Evolutionary conservation across 106 monocot genomes (phyloP).

Genomic region (Dendrobium huoshanense): DNA sequence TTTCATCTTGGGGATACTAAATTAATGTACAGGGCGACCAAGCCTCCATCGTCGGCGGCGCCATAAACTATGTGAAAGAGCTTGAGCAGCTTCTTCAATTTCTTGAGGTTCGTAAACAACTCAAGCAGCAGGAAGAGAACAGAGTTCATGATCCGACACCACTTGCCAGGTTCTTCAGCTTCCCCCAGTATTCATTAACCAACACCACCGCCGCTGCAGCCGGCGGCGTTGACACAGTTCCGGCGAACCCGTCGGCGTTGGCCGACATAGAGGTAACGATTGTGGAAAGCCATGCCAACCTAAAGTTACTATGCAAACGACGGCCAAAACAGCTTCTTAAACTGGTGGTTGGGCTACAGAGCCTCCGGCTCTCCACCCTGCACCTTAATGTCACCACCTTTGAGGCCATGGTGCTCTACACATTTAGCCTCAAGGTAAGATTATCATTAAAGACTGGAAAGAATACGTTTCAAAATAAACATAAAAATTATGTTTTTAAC

Average conservation of each 20-base stretch:
- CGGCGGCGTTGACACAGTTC: not conserved
- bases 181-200: constrained; percentile 27
- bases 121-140: constrained; percentile 8
- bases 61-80: constrained; percentile 75
- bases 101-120: constrained; percentile 41
- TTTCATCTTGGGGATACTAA: not conserved
- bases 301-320: constrained; percentile 36
- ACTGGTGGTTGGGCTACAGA: constrained; percentile 40
- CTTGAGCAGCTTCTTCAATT: constrained; percentile 72
- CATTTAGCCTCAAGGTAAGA: constrained; percentile 57
- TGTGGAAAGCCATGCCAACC: constrained; percentile 54
- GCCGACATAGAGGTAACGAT: constrained; percentile 60
- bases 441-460: not conserved
- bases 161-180: constrained; percentile 28
- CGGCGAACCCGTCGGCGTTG: constrained; percentile 11
- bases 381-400: constrained; percentile 53
- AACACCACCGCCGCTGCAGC: not conserved
- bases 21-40: constrained; percentile 50
- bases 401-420: constrained; percentile 41
- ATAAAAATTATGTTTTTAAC: not conserved
- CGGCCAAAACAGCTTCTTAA: constrained; percentile 47
- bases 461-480: not conserved
- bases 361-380: constrained; percentile 24
- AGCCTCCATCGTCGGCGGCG: constrained; percentile 70
- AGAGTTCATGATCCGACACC: constrained; percentile 2